Percentiles rank a stretch among this genome's conserved stretches.
Conservation (phyloP, 1,139 yeast species). For the Debaryomyces subglobosus region DNA sequence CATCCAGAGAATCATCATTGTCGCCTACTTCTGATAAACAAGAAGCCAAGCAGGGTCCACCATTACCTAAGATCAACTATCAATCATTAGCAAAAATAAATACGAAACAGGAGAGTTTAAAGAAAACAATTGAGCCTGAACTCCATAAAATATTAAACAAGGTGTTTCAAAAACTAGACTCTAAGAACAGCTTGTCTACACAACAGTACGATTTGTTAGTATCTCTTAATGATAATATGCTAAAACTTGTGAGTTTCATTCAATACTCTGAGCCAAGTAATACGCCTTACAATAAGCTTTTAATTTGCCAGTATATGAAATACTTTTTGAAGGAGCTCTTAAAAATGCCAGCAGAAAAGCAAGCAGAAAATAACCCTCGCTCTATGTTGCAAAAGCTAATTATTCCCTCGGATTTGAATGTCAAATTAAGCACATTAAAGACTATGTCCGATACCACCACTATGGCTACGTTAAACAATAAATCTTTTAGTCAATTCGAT, state of each 20-base stretch:
- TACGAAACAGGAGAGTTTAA: conserved; percentile 28
- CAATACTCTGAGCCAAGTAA: conserved; percentile 22
- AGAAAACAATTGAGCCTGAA: conserved; percentile 31
- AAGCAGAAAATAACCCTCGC: conserved; percentile 17
- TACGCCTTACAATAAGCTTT: conserved; percentile 25
- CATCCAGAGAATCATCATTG: conserved; percentile 21
- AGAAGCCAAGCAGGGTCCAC: background rate
- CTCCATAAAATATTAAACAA: conserved; percentile 37
- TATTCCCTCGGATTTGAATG: conserved; percentile 37
- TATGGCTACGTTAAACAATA: background rate
- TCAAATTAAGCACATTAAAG: background rate
- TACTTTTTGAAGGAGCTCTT: conserved; percentile 43
- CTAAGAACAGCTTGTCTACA: conserved; percentile 34
- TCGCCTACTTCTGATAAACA: conserved; percentile 15
- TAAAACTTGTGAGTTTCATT: conserved; percentile 30
- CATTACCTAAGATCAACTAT: conserved; percentile 10
- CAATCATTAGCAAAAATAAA: conserved; percentile 9
- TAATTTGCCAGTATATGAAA: conserved; percentile 45
- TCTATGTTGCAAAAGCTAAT: conserved; percentile 32
- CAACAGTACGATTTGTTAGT: conserved; percentile 41
- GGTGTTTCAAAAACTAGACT: conserved; percentile 39
- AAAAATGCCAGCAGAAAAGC: conserved; percentile 19
- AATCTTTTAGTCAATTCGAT: conserved; percentile 30
- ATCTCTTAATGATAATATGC: conserved; percentile 32
- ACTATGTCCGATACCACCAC: conserved; percentile 5